Evolutionary conservation across 306 rosid genomes (phyloP).

Genomic region (Argentina anserina): DNA sequence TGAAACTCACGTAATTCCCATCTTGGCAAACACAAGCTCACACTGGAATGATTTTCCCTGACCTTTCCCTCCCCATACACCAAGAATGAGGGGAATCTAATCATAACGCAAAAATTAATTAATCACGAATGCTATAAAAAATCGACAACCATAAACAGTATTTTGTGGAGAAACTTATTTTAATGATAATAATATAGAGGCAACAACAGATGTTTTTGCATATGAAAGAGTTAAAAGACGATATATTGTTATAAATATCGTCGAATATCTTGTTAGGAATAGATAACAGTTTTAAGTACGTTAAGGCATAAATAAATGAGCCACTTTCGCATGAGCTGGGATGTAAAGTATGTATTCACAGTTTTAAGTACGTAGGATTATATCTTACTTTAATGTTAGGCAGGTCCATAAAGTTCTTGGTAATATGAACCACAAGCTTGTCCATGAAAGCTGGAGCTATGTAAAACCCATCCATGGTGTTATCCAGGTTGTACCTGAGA

Average conservation of each 20-base stretch:
- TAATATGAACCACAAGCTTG: conserved; percentile 49
- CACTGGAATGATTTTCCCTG: conserved; percentile 57
- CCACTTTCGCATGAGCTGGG: background rate
- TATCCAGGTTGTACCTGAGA: conserved; percentile 41
- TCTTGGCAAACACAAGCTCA: conserved; percentile 50
- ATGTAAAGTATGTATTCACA: background rate
- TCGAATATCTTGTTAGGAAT: too few species aligned
- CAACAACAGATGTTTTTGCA: background rate
- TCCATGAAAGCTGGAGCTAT: conserved; percentile 58
- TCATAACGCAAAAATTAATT: background rate
- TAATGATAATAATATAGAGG: background rate
- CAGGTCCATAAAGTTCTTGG: conserved; percentile 42
- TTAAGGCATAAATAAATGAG: background rate
- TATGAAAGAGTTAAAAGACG: background rate
- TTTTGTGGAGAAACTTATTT: background rate
- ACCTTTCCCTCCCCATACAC: conserved; percentile 53
- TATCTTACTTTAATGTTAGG: conserved; percentile 43
- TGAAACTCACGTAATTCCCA: conserved; percentile 44
- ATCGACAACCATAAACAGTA: background rate
- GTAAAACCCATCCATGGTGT: conserved; percentile 40
- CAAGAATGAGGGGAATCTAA: conserved; percentile 45
- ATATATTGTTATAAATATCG: background rate
- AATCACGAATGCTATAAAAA: conserved; percentile 10
- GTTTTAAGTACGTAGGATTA: background rate
- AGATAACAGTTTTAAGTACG: background rate